Conservation (phyloP, 1,284 basidiomycete species). For the Irpex rosettiformis region DNA sequence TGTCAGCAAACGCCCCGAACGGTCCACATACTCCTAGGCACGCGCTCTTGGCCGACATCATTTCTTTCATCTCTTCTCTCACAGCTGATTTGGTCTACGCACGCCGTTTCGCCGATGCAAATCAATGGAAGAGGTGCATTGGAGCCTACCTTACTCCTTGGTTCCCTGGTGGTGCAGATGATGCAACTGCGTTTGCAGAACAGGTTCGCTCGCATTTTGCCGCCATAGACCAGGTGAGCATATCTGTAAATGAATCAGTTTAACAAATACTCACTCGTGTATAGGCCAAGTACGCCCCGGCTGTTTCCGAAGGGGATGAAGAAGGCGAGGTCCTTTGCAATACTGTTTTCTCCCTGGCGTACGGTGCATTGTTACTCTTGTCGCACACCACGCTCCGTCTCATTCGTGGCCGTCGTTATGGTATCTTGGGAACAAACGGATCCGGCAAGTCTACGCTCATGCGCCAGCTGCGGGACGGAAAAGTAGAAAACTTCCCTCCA, state of each 20-base stretch:
- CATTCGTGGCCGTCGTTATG: slow-evolving; percentile 89
- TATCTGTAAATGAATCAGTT: neutral
- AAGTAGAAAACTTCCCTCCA: slow-evolving; percentile 96
- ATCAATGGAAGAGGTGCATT: slow-evolving; percentile 73
- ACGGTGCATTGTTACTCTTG: slow-evolving; percentile 91
- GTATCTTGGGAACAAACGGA: slow-evolving; percentile 94
- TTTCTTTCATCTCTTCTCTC: slow-evolving; percentile 73
- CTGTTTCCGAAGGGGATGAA: slow-evolving; percentile 48
- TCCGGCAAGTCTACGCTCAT: slow-evolving; percentile 96
- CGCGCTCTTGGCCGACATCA: slow-evolving; percentile 43
- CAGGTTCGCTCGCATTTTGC: slow-evolving; percentile 71
- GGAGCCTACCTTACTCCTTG: slow-evolving; percentile 71
- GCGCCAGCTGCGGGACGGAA: slow-evolving; percentile 92
- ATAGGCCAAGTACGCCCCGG: slow-evolving; percentile 52
- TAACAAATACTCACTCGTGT: neutral
- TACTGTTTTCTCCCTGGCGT: slow-evolving; percentile 94
- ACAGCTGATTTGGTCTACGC: slow-evolving; percentile 76
- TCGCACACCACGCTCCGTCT: slow-evolving; percentile 94
- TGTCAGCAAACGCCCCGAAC: slow-evolving; percentile 42
- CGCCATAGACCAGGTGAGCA: slow-evolving; percentile 64
- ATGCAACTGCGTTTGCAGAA: slow-evolving; percentile 53
- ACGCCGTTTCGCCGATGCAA: slow-evolving; percentile 60
- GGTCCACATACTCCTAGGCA: slow-evolving; percentile 45
- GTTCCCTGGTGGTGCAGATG: slow-evolving; percentile 43
- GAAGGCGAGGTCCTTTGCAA: slow-evolving; percentile 90